Base-by-base conservation (phyloP, 345 rosid species). In the Rhizophora apiculata region DNA sequence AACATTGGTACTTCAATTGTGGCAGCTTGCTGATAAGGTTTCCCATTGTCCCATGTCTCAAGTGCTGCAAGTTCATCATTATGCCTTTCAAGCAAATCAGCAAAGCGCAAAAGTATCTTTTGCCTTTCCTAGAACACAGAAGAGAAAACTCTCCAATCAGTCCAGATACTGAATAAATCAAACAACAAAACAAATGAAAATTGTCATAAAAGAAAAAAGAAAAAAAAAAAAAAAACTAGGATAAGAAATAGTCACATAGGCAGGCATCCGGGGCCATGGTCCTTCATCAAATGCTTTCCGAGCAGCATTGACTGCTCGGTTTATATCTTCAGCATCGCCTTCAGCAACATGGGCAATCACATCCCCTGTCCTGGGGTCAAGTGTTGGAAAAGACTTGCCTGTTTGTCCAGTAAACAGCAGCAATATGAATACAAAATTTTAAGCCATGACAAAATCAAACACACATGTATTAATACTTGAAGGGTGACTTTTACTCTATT, bases 211-310 rank as follows among this genome's bases (percentile, higher is more conserved):
- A 11, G 8, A 18, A 71, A 15, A 34, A 57, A 64, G 7, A 11
- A 48, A 21, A 34, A 34, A 57, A 64, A 11, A 11, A 48, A 21
- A 34, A 5, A 16, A 29, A 13, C 8, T 21, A 43, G 2, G 36
- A 18, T 10, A 1, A 43, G 62, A 49, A 60, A 32, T 16, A 63
- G 18, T 81, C 83, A 95, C 99, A 79, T 91, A 89, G 68, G 97
- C 91, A 72, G 89, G 77, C 96, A 92, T 88, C 79, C 37, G 88
- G 6, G 97, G 99, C 99, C 99, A 95, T 36, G 99, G 92, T 76
- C 99, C 97, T 72, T 88, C 92, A 77, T 95, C 99, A 78, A 95
- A 95, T 16, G 99, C 99, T 81, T 86, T 87, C 58, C 98, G 91
- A 76, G 98, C 98, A 84, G 96, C 93, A 72, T 82, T 68, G 20